These are phyloP conservation scores for Nemania abortiva DNA, from an alignment of 2,329 filamentous ascomycete species.

Conservation along the genomic window DNA sequence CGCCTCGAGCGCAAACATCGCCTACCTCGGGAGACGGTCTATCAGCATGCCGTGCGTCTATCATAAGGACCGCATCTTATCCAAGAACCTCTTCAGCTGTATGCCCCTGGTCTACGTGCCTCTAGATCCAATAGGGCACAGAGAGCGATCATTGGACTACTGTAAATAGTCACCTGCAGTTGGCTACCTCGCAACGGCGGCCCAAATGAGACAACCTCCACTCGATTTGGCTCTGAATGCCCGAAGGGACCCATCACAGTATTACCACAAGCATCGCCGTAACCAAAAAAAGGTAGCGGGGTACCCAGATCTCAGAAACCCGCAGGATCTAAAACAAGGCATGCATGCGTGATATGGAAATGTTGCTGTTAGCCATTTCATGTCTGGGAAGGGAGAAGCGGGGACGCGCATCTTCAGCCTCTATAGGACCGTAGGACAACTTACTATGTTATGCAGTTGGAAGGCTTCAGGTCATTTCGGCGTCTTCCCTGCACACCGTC, in stretches of 20 bases:
- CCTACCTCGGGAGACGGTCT: background rate
- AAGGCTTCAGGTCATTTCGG: background rate
- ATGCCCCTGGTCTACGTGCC: background rate
- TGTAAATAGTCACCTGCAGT: slow-evolving; percentile 4
- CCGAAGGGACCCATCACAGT: background rate
- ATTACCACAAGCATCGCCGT: background rate
- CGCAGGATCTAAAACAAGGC: background rate
- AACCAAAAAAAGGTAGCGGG: background rate
- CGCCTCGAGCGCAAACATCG: slow-evolving; percentile 1
- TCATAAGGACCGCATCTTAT: background rate
- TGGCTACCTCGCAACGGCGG: background rate
- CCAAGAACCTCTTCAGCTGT: background rate
- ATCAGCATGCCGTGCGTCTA: background rate
- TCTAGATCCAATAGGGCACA: background rate
- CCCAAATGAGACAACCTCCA: background rate
- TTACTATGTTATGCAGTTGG: slow-evolving; percentile 4
- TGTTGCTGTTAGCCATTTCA: background rate
- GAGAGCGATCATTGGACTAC: background rate
- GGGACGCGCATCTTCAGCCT: background rate
- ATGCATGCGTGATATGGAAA: background rate
- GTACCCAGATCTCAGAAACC: background rate
- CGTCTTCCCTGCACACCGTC: background rate
- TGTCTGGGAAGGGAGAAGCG: background rate
- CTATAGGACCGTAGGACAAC: background rate
- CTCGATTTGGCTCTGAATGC: slow-evolving; percentile 6